Evolutionary conservation across 257 asterid genomes (phyloP).

Genomic region (Gentiana macrophylla): DNA sequence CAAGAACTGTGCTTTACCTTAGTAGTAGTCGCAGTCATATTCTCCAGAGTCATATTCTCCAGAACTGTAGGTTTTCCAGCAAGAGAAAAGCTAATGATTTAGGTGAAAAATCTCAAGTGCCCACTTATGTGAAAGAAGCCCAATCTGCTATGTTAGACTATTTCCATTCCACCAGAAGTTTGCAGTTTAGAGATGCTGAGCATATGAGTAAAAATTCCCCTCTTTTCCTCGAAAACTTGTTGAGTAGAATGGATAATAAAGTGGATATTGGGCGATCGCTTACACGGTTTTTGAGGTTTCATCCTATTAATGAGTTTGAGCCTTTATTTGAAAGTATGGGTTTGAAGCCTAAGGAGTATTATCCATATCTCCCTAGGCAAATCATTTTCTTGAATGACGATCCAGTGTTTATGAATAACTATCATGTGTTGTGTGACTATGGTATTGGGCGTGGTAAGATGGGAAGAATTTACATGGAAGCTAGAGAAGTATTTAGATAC

Average conservation of each 20-base stretch:
- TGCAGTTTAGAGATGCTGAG: constrained; percentile 38
- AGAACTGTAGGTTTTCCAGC: constrained; percentile 20
- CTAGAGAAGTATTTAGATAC: constrained; percentile 32
- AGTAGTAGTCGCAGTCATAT: background rate
- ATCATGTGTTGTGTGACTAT: constrained; percentile 38
- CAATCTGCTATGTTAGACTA: constrained; percentile 47
- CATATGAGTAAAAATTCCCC: constrained; percentile 25
- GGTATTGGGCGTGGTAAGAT: constrained; percentile 36
- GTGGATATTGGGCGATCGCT: constrained; percentile 21
- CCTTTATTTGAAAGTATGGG: constrained; percentile 51
- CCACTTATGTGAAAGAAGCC: constrained; percentile 16
- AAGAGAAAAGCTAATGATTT: constrained; percentile 12
- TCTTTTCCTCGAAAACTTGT: constrained; percentile 28
- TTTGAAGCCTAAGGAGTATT: constrained; percentile 30
- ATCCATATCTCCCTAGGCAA: constrained; percentile 28
- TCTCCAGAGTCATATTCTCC: constrained; percentile 3
- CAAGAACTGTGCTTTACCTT: constrained; percentile 16
- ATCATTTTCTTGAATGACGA: constrained; percentile 47
- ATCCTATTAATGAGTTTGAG: constrained; percentile 23
- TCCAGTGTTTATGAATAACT: background rate
- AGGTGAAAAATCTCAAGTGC: constrained; percentile 4
- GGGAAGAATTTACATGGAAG: constrained; percentile 46
- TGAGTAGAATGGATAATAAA: constrained; percentile 21
- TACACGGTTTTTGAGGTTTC: constrained; percentile 46
- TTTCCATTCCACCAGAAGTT: constrained; percentile 49